Conservation (phyloP, 1,284 basidiomycete species). For the Ceratobasidium theobromae region DNA sequence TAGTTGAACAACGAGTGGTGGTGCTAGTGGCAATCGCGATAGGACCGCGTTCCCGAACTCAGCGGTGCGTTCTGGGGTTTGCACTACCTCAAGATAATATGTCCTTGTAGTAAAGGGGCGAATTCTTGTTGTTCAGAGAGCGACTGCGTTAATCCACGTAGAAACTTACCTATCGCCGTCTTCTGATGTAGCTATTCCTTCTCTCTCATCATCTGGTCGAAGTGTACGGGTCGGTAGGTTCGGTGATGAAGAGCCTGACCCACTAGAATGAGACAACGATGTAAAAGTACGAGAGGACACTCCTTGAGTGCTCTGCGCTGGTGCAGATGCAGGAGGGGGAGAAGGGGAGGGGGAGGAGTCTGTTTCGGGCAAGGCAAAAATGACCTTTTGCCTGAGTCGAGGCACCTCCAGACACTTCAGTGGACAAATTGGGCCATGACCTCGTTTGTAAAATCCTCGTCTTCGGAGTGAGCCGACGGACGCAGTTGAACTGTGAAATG, state of each 20-base stretch:
- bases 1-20: conserved; percentile 76
- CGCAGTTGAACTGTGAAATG: background rate
- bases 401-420: background rate
- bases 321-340: conserved; percentile 2
- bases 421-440: conserved; percentile 12
- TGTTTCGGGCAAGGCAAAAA: conserved; percentile 6
- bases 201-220: conserved; percentile 22
- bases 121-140: background rate
- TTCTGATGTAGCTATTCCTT: conserved; percentile 25
- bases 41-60: conserved; percentile 74
- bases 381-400: background rate
- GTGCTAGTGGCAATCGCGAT: conserved; percentile 77
- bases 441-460: conserved; percentile 17
- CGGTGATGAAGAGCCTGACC: conserved; percentile 22
- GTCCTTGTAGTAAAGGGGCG: conserved; percentile 32
- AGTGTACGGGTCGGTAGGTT: conserved; percentile 10
- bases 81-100: conserved; percentile 78
- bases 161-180: conserved; percentile 27
- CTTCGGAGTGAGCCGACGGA: conserved; percentile 20
- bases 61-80: conserved; percentile 75
- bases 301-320: background rate
- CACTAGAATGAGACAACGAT: conserved; percentile 16
- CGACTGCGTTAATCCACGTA: background rate
- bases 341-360: conserved; percentile 28
- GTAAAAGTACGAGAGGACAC: conserved; percentile 11